Evolutionary conservation across 257 asterid species (phyloP), one percentile per base, ranked within the genome.

Genomic region (Craterostigma plantagineum): DNA sequence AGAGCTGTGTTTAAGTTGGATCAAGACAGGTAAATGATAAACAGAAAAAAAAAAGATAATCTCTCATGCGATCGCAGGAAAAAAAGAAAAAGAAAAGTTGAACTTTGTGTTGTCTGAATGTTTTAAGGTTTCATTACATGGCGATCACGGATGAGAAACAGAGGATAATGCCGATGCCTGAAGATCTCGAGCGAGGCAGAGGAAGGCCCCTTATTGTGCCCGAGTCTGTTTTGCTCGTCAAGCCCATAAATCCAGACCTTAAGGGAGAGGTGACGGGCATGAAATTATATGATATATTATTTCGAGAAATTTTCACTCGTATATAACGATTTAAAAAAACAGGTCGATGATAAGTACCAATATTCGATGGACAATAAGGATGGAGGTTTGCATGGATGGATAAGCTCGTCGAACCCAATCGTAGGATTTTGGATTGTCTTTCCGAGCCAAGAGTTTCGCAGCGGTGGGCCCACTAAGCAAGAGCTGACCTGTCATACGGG

Each of bases 351-450:
- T 17, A 70, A 70, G 30, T 74, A 74, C 63, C 76, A 69, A 45
- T 74, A 74, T n/a, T 70, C 83, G 8, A 56, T 69, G 79, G 83
- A 70, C 57, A 70, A 70, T 61, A 74, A 70, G 54, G 73, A 74
- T 44, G 67, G 71, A 4, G 79, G 72, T 18, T 60, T 74, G 35
- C 79, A 74, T 48, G 79, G 83, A 10, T 70, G 83, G 83, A 70
- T 74, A 52, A 66, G 78, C 59, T n/a, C n/a, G 30, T 60, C 72
- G 52, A 54, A 52, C 11, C 83, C 83, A 2, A 45, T 50, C 11
- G 33, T 73, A 6, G 78, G 83, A 16, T 73, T 73, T 58, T 69
- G 83, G 83, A 50, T 66, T 53, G 69, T 73, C 41, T 66, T 66
- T 43, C 73, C 83, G 3, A 69, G 75, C 63, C 63, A 69, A 0